A percentile compares a stretch with the other conserved stretches of the same genome.
Conservation (phyloP, 352 stramenopile genomes). For the Elongisporangium prolatum region DNA sequence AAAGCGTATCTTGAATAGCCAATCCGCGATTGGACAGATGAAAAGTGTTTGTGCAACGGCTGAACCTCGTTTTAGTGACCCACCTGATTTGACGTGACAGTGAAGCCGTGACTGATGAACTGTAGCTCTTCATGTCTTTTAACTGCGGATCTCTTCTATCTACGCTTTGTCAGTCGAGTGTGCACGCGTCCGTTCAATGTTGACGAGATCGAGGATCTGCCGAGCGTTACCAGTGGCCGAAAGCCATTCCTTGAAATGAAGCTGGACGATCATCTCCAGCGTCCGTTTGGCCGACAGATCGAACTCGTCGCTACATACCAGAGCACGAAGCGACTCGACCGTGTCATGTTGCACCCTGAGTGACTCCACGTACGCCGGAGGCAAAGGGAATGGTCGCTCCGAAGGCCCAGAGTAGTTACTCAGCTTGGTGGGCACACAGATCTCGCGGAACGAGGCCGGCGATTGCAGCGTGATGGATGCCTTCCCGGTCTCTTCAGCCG, state of each 20-base stretch:
- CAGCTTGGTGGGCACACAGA: conserved; percentile 68
- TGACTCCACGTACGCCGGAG: conserved; percentile 57
- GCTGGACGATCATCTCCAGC: conserved; percentile 80
- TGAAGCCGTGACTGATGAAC: neutral
- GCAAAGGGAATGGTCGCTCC: conserved; percentile 78
- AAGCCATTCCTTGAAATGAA: conserved; percentile 87
- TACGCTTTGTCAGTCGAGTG: neutral
- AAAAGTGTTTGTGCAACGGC: neutral
- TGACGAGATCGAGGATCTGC: conserved; percentile 87
- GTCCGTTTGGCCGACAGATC: conserved; percentile 71
- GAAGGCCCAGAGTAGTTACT: conserved; percentile 18
- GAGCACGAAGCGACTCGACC: conserved; percentile 60
- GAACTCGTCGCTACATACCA: conserved; percentile 80
- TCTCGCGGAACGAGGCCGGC: conserved; percentile 53
- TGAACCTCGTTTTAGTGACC: neutral
- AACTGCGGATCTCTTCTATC: neutral
- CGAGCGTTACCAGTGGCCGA: conserved; percentile 79
- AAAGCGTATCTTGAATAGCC: conserved; percentile 4
- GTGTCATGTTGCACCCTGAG: conserved; percentile 69
- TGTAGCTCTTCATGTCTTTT: neutral
- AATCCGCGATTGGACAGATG: neutral
- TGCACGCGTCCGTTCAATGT: conserved; percentile 53
- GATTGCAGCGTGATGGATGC: conserved; percentile 52
- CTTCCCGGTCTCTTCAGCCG: conserved; percentile 42
- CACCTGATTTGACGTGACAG: neutral